These are phyloP conservation scores for Vicia sativa DNA, from an alignment of 306 rosid genomes.

Conservation along the genomic window DNA sequence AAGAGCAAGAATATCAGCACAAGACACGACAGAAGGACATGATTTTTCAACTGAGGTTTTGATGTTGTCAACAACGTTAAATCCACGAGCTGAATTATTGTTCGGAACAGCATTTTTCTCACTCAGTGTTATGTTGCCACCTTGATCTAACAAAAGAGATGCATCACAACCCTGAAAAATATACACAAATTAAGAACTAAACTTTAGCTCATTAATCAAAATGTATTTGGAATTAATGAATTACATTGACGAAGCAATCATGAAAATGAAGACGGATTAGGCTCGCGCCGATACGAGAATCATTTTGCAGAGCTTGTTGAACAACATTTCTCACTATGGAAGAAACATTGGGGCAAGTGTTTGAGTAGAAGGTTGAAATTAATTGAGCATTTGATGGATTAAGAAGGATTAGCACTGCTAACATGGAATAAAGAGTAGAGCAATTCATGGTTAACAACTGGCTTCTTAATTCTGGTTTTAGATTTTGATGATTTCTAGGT, in stretches of 20 bases:
- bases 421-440: constrained; percentile 24
- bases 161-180: constrained; percentile 73
- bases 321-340: constrained; percentile 53
- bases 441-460: constrained; percentile 35
- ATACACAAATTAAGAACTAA: neutral
- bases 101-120: constrained; percentile 71
- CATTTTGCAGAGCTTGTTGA: constrained; percentile 63
- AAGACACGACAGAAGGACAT: constrained; percentile 70
- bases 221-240: neutral
- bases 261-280: constrained; percentile 74
- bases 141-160: constrained; percentile 59
- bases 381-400: constrained; percentile 60
- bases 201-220: neutral
- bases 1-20: constrained; percentile 77
- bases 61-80: constrained; percentile 65
- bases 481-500: neutral
- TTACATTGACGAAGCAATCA: constrained; percentile 74
- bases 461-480: neutral
- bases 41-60: constrained; percentile 67
- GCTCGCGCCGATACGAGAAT: constrained; percentile 71
- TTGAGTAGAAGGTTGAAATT: constrained; percentile 59
- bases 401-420: constrained; percentile 24
- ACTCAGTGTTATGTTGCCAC: constrained; percentile 60
- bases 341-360: constrained; percentile 69
- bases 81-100: constrained; percentile 59